A percentile compares a stretch with the other conserved stretches of the same genome.
phyloP scores from a whole-genome alignment of 108 stramenopile genomes.

The Asterionellopsis glacialis region DNA sequence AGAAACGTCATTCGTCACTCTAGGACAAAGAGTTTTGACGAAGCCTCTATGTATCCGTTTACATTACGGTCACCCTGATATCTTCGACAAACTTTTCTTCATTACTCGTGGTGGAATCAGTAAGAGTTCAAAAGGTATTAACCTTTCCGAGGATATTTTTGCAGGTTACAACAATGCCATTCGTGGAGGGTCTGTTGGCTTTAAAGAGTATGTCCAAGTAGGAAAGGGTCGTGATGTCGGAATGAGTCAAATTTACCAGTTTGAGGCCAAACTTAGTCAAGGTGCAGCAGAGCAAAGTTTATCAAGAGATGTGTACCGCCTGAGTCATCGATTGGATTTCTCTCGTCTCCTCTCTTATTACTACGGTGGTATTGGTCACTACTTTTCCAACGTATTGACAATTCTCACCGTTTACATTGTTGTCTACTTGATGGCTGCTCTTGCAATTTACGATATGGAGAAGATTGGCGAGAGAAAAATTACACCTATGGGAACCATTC shows the following conservation, averaged over 20 bases:
- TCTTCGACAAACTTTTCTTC: conserved; percentile 98
- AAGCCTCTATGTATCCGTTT: conserved; percentile 91
- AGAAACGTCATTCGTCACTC: conserved; percentile 95
- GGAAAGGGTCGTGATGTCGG: conserved; percentile 99
- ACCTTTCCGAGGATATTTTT: conserved; percentile 98
- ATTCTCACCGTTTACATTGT: conserved; percentile 92
- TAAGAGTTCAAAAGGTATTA: conserved; percentile 97
- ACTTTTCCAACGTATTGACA: conserved; percentile 92
- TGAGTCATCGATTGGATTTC: conserved; percentile 94
- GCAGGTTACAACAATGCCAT: conserved; percentile 96
- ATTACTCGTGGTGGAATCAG: conserved; percentile 95
- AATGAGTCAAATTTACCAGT: conserved; percentile 99
- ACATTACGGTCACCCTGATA: conserved; percentile 98
- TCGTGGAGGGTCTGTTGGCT: conserved; percentile 90
- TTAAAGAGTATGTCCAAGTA: conserved; percentile 96
- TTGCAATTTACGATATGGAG: conserved; percentile 89
- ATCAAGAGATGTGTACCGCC: conserved; percentile 92
- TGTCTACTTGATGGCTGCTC: conserved; percentile 88
- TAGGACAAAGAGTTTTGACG: conserved; percentile 95
- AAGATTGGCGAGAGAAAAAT: conserved; percentile 91
- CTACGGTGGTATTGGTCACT: conserved; percentile 98
- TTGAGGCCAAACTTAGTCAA: conserved; percentile 98
- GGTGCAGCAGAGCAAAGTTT: conserved; percentile 98
- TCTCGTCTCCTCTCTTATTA: conserved; percentile 95
- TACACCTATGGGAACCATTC: conserved; percentile 93